phyloP scores from a whole-genome alignment of 176 grass and related monocot genomes.

The Carex scoparia region DNA sequence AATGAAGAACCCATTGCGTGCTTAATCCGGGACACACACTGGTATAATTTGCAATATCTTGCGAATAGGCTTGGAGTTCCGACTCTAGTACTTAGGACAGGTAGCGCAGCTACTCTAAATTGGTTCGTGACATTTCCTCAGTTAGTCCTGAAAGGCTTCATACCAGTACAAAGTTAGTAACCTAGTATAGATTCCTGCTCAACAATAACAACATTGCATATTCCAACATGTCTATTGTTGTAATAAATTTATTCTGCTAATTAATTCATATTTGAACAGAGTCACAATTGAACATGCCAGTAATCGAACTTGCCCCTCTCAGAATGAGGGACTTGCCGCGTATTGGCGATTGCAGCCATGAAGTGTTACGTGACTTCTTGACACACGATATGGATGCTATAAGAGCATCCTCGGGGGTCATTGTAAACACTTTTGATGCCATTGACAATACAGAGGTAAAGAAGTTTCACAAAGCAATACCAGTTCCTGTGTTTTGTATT shows the following conservation, averaged over 20 bases:
- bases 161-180: constrained; percentile 21
- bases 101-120: not conserved
- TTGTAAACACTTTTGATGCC: constrained; percentile 30
- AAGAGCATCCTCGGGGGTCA: constrained; percentile 21
- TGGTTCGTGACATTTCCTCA: not conserved
- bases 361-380: not conserved
- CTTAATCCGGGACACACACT: constrained; percentile 19
- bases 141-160: constrained; percentile 11
- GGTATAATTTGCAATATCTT: constrained; percentile 16
- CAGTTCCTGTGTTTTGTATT: constrained; percentile 15
- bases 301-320: constrained; percentile 9
- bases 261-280: not conserved
- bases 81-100: constrained; percentile 20
- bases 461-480: not conserved
- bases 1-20: constrained; percentile 8
- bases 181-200: not conserved
- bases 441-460: constrained; percentile 3
- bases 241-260: not conserved
- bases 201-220: not conserved
- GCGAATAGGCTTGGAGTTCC: constrained; percentile 20
- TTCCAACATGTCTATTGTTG: not conserved
- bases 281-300: not conserved
- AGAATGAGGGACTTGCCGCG: constrained; percentile 6
- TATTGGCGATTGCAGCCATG: not conserved
- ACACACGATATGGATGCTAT: not conserved